Conservation (phyloP, 179 eudicot species). For the Spinacia oleracea region DNA sequence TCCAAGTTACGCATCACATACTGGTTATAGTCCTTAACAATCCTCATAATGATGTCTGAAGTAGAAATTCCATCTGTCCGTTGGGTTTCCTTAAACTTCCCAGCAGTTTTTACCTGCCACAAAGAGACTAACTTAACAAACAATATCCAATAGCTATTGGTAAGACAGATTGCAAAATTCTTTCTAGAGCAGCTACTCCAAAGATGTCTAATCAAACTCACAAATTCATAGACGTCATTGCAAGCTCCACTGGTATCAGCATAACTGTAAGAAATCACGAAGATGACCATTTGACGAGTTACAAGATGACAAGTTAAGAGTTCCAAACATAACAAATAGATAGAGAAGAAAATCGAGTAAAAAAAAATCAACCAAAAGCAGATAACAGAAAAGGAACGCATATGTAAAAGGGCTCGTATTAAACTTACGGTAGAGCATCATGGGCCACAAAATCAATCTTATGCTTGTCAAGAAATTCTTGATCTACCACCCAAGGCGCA, state of each 20-base stretch:
- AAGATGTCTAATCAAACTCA: slow-evolving; percentile 41
- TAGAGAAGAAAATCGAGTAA: background rate
- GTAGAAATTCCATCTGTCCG: slow-evolving; percentile 96
- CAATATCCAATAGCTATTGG: slow-evolving; percentile 1
- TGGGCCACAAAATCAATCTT: slow-evolving; percentile 87
- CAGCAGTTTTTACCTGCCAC: slow-evolving; percentile 78
- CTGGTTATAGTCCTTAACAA: slow-evolving; percentile 87
- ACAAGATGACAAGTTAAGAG: background rate
- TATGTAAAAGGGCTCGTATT: slow-evolving; percentile 17
- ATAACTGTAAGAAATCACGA: slow-evolving; percentile 47
- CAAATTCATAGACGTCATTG: slow-evolving; percentile 92
- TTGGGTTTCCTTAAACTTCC: slow-evolving; percentile 79
- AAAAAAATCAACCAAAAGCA: background rate
- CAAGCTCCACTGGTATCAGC: slow-evolving; percentile 95
- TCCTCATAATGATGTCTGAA: slow-evolving; percentile 90
- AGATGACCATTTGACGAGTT: slow-evolving; percentile 1
- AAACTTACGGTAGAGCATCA: slow-evolving; percentile 92
- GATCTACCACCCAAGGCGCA: slow-evolving; percentile 88
- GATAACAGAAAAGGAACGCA: background rate
- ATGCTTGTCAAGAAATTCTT: slow-evolving; percentile 83
- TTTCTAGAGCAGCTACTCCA: background rate
- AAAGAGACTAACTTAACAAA: slow-evolving; percentile 21
- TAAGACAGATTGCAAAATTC: slow-evolving; percentile 6
- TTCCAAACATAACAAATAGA: background rate
- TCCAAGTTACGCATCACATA: slow-evolving; percentile 95